Percentiles rank a stretch among this genome's conserved stretches.
Evolutionary conservation across 164 flowering plant species (phyloP).

Genomic region (Cinnamomum chago): DNA sequence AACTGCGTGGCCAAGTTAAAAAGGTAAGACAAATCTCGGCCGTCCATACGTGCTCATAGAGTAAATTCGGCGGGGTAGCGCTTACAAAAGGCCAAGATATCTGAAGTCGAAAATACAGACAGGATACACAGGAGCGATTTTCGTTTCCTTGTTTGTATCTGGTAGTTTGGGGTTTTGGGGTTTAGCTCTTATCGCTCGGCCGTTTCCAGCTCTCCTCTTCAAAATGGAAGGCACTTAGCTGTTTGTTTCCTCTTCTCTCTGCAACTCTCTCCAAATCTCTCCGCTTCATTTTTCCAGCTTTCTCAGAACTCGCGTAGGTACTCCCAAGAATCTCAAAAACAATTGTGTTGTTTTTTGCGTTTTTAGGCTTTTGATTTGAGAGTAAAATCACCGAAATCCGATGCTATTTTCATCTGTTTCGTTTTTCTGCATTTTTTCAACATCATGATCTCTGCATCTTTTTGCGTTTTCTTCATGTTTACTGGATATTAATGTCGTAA

Average conservation of each 20-base stretch:
- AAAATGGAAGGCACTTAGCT: background rate
- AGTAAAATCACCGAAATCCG: background rate
- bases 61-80: background rate
- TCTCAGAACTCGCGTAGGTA: background rate
- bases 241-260: background rate
- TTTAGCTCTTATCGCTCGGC: no score
- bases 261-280: background rate
- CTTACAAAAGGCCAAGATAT: background rate
- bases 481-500: no score
- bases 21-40: background rate
- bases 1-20: no score
- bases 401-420: background rate
- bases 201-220: background rate
- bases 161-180: no score
- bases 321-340: background rate
- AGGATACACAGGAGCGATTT: background rate
- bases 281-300: background rate
- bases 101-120: background rate
- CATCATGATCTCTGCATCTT: background rate
- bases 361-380: background rate
- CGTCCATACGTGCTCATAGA: background rate
- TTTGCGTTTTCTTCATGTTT: no score
- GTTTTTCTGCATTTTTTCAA: background rate
- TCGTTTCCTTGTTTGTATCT: background rate
- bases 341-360: background rate